phyloP scores from a whole-genome alignment of 768 basidiomycete genomes.

The Lactarius vividus region DNA sequence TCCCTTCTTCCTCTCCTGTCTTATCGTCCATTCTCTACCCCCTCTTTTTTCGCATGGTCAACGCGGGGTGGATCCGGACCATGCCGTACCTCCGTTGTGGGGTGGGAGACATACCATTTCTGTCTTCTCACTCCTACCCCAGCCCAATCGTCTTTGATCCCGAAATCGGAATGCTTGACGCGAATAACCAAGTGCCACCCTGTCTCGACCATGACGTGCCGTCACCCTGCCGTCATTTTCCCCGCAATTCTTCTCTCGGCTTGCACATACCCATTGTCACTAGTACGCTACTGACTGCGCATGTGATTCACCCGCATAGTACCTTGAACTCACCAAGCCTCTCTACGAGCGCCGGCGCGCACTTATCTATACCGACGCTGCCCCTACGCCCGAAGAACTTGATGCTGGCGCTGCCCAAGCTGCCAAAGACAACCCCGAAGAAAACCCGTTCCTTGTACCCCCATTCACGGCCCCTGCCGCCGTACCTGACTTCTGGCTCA shows the following conservation, averaged over 20 bases:
- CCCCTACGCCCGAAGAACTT: constrained; percentile 79
- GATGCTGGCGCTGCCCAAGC: constrained; percentile 72
- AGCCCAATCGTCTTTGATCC: constrained; percentile 16
- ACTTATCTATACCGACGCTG: constrained; percentile 75
- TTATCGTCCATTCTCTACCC: not conserved
- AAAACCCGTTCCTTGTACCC: constrained; percentile 47
- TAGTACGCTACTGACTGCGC: constrained; percentile 1
- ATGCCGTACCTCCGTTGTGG: not conserved
- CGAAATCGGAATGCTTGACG: constrained; percentile 12
- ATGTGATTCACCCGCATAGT: constrained; percentile 41
- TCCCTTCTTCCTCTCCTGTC: not conserved
- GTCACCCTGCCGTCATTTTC: constrained; percentile 14
- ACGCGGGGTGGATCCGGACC: not conserved
- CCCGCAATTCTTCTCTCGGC: not conserved
- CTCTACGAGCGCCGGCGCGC: constrained; percentile 82
- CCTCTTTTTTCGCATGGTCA: not conserved
- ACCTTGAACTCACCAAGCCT: constrained; percentile 73
- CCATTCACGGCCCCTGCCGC: constrained; percentile 38
- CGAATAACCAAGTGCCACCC: constrained; percentile 3
- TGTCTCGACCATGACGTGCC: constrained; percentile 1
- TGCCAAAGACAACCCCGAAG: constrained; percentile 71
- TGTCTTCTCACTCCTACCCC: not conserved
- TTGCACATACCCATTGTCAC: not conserved
- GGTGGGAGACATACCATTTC: not conserved
- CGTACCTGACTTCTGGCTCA: constrained; percentile 98